Evolutionary conservation across 2,329 filamentous ascomycete species (phyloP).

Genomic region (Nemania abortiva): DNA sequence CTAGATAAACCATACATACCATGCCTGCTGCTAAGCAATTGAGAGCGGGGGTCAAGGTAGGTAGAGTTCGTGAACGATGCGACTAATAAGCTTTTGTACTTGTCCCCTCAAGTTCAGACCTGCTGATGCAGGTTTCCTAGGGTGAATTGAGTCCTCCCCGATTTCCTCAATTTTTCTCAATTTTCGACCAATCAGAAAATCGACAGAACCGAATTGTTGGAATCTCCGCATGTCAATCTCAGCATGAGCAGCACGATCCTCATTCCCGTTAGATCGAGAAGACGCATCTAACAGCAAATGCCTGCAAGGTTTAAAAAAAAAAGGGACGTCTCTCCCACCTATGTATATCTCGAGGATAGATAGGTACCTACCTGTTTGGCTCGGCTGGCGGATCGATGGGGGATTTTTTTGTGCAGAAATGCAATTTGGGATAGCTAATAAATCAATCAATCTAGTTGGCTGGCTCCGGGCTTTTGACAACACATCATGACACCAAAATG

Average conservation of each 20-base stretch:
- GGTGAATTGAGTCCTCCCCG: constrained; percentile 11
- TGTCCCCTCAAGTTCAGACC: constrained; percentile 27
- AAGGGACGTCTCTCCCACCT: constrained; percentile 26
- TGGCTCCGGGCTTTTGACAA: constrained; percentile 60
- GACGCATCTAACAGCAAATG: constrained; percentile 5
- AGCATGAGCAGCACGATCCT: constrained; percentile 4
- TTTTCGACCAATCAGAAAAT: constrained; percentile 54
- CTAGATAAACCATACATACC: constrained; percentile 17
- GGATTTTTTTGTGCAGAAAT: constrained; percentile 30
- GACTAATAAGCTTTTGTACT: constrained; percentile 24
- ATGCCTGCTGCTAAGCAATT: constrained; percentile 11
- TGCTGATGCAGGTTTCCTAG: constrained; percentile 26
- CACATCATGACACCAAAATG: constrained; percentile 61
- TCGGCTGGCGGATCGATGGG: constrained; percentile 24
- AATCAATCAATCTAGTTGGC: constrained; percentile 36
- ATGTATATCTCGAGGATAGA: constrained; percentile 20
- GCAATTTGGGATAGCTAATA: constrained; percentile 32
- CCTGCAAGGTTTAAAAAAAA: constrained; percentile 3
- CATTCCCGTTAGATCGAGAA: constrained; percentile 11
- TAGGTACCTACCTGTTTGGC: too few species aligned
- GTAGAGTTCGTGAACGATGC: constrained; percentile 31
- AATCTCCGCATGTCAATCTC: constrained; percentile 40
- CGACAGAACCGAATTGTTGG: constrained; percentile 34
- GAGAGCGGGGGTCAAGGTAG: constrained; percentile 33
- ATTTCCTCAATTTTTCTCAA: constrained; percentile 39